These are phyloP conservation scores for Paramecium tetraurelia DNA, from an alignment of 73 alveolate species.

Conservation along the genomic window DNA sequence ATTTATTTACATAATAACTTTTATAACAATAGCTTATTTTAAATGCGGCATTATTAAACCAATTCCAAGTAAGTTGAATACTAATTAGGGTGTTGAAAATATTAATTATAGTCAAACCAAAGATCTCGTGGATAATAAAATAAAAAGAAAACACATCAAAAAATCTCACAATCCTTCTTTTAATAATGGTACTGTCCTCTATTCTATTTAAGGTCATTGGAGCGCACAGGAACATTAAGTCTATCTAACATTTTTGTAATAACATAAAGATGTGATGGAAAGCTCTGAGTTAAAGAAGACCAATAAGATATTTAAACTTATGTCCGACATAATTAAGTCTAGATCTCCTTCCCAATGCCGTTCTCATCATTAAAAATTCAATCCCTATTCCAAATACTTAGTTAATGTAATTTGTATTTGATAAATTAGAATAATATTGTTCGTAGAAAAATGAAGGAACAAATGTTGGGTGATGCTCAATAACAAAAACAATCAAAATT, in stretches of 20 bases:
- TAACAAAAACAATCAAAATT: not conserved
- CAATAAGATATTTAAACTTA: constrained; percentile 23
- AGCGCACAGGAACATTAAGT: constrained; percentile 37
- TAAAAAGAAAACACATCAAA: constrained; percentile 38
- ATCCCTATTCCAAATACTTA: constrained; percentile 42
- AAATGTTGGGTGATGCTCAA: not conserved
- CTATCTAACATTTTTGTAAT: not conserved
- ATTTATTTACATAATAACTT: not conserved
- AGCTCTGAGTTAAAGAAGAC: constrained; percentile 40
- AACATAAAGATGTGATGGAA: constrained; percentile 47
- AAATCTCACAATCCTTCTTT: constrained; percentile 20
- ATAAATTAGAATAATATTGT: not conserved
- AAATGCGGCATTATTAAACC: constrained; percentile 19
- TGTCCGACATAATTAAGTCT: constrained; percentile 34
- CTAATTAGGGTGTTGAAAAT: constrained; percentile 4
- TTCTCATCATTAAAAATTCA: constrained; percentile 45
- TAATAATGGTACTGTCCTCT: not conserved
- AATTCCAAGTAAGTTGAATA: not conserved
- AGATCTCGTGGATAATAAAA: constrained; percentile 13
- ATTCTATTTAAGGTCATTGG: constrained; percentile 17
- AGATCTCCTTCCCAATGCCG: constrained; percentile 37
- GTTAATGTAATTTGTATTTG: not conserved
- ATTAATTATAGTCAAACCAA: not conserved
- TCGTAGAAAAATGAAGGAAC: constrained; percentile 18
- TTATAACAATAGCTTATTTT: not conserved